Evolutionary conservation across 768 basidiomycete genomes (phyloP).

Genomic region (Krasilnikovozyma curviuscula): DNA sequence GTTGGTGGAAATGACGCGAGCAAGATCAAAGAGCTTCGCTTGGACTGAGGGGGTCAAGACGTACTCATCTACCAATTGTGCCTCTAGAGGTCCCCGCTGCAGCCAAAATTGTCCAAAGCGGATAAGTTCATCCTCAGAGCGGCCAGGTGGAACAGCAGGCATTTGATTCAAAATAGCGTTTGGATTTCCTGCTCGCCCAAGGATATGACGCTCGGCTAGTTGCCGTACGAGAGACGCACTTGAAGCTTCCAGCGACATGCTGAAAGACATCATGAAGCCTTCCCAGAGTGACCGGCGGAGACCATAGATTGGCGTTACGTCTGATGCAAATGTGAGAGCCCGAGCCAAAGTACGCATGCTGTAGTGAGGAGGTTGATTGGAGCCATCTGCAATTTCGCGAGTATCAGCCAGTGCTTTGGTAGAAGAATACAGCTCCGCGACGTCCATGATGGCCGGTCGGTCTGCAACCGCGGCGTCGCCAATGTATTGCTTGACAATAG

Average conservation of each 20-base stretch:
- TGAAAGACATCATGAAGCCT: conserved; percentile 93
- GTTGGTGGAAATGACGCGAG: conserved; percentile 68
- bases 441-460: conserved; percentile 66
- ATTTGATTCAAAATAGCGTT: conserved; percentile 53
- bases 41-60: conserved; percentile 91
- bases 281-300: conserved; percentile 81
- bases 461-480: conserved; percentile 65
- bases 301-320: conserved; percentile 55
- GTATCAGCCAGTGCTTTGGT: conserved; percentile 56
- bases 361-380: conserved; percentile 81
- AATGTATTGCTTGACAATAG: conserved; percentile 76
- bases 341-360: conserved; percentile 91
- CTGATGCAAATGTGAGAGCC: conserved; percentile 72
- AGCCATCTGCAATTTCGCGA: conserved; percentile 73
- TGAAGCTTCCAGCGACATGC: conserved; percentile 65
- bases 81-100: conserved; percentile 49
- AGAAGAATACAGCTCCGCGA: conserved; percentile 72
- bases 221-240: conserved; percentile 47
- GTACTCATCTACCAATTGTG: conserved; percentile 47
- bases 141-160: conserved; percentile 35
- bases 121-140: conserved; percentile 39
- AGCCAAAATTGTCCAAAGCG: conserved; percentile 86
- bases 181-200: conserved; percentile 59
- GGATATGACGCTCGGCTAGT: conserved; percentile 57
- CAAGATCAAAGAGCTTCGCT: conserved; percentile 80